A percentile compares a stretch with the other conserved stretches of the same genome.
phyloP scores from a whole-genome alignment of 768 basidiomycete species.

The Mycena epipterygia region DNA sequence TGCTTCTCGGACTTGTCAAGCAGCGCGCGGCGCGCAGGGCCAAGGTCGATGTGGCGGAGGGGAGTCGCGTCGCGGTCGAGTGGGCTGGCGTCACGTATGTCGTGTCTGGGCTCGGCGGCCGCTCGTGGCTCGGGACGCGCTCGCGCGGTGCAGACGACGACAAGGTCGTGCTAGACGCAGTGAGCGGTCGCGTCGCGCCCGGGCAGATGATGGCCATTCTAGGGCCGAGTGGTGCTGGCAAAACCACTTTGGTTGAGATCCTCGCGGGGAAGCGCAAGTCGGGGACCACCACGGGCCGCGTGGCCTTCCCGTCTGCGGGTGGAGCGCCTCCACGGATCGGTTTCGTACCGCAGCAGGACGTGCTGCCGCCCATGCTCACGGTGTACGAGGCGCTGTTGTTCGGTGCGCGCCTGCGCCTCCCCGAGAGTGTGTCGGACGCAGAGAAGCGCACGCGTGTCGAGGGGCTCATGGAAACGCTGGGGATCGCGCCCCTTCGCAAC shows the following conservation, averaged over 20 bases:
- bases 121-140: slow-evolving; percentile 13
- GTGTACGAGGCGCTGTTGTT: slow-evolving; percentile 88
- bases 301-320: slow-evolving; percentile 63
- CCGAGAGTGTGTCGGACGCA: slow-evolving; percentile 74
- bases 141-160: slow-evolving; percentile 53
- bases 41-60: slow-evolving; percentile 53
- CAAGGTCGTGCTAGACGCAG: slow-evolving; percentile 76
- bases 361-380: slow-evolving; percentile 84
- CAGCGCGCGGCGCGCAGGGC: slow-evolving; percentile 74
- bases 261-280: slow-evolving; percentile 87
- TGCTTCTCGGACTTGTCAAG: slow-evolving; percentile 71
- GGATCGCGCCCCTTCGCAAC: slow-evolving; percentile 77
- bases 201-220: slow-evolving; percentile 94
- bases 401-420: slow-evolving; percentile 87
- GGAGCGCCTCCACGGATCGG: slow-evolving; percentile 69
- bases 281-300: slow-evolving; percentile 75
- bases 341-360: slow-evolving; percentile 90
- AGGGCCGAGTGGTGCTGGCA: slow-evolving; percentile 93
- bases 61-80: slow-evolving; percentile 70
- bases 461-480: slow-evolving; percentile 81
- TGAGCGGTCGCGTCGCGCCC: slow-evolving; percentile 78
- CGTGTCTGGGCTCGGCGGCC: slow-evolving; percentile 53
- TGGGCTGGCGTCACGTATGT: slow-evolving; percentile 81
- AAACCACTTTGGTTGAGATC: slow-evolving; percentile 92
- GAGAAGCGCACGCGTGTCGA: slow-evolving; percentile 79